Evolutionary conservation across 2,329 filamentous ascomycete genomes (phyloP).

Genomic region (Fusarium agapanthi): DNA sequence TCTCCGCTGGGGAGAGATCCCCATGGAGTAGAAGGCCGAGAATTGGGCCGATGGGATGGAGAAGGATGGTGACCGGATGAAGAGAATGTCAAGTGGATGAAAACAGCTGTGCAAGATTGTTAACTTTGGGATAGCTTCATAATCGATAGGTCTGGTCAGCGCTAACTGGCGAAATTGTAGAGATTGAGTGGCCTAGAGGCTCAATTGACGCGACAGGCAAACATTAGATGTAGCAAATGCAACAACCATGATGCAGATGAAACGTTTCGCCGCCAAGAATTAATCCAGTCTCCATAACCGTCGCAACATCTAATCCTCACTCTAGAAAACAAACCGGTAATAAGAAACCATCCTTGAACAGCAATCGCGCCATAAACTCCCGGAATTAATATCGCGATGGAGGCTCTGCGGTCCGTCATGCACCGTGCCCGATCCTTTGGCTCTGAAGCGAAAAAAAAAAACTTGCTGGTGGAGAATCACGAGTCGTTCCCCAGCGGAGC

Average conservation of each 20-base stretch:
- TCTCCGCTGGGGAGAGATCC: conserved; percentile 4
- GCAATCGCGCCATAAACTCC: neutral
- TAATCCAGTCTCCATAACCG: neutral
- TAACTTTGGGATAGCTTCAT: accelerated
- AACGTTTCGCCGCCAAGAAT: neutral
- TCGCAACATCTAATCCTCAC: neutral
- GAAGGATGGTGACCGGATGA: neutral
- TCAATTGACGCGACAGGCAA: neutral
- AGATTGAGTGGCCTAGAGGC: neutral
- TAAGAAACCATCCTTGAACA: neutral
- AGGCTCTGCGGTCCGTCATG: conserved; percentile 14
- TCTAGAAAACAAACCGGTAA: neutral
- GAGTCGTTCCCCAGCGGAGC: neutral
- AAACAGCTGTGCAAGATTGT: accelerated
- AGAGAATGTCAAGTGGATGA: accelerated
- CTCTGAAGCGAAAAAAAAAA: neutral
- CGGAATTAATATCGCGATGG: conserved; percentile 5
- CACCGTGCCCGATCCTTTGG: neutral
- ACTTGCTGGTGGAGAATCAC: neutral
- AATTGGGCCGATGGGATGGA: neutral
- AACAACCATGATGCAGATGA: neutral
- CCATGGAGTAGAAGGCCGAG: conserved; percentile 20
- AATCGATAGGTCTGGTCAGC: accelerated
- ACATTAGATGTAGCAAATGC: too few species aligned
- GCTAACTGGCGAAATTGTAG: accelerated